Base-by-base conservation (phyloP, 164 flowering plant species). In the Vitis rupestris region DNA sequence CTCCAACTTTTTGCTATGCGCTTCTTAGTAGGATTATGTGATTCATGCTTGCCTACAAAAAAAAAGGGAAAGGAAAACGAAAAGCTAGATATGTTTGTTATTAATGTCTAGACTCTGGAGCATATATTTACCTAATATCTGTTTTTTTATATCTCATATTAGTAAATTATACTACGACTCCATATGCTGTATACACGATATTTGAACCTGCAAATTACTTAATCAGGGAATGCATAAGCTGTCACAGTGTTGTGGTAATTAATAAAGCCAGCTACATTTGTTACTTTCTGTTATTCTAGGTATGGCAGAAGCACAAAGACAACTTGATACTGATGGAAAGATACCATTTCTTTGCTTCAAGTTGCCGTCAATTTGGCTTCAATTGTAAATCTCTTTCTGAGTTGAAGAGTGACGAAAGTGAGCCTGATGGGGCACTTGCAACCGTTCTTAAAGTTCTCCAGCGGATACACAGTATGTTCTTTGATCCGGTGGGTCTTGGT, bases 301-400 rank as follows among this genome's bases (percentile, higher is more conserved):
- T 88, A 16, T 94, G 97, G 98, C 69, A 67, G 68, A 82, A 86
- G 78, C 89, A 94, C 51, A 88, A 65, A 69, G 93, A 85, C 37
- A 94, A 94, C 76, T 63, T 94, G 76, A 87, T 94, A 62, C 48
- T 85, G 75, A 92, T 94, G 89, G 95, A 94, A 56, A 87, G 95
- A 82, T 94, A 94, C 74, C 89, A 89, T 69, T 94, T 72, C 75
- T 94, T 94, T 73, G 82, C 89, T 68, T 90, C 97, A 13, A 90
- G 97, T 77, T 78, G 87, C 49, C 85, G 79, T 8, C 87, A 85
- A 50, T 90, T 84, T 70, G 86, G 88, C 54, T 82, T 79, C 72
- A 68, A 44, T 29, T 69, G 80, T 52, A 78, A 78, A 71, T 87
- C 97, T 63, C 86, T 87, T 52, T 86, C 91, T 4, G 86, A 88